Base-by-base conservation (phyloP, 2,329 filamentous ascomycete species). In the Xylariaceae sp. region DNA sequence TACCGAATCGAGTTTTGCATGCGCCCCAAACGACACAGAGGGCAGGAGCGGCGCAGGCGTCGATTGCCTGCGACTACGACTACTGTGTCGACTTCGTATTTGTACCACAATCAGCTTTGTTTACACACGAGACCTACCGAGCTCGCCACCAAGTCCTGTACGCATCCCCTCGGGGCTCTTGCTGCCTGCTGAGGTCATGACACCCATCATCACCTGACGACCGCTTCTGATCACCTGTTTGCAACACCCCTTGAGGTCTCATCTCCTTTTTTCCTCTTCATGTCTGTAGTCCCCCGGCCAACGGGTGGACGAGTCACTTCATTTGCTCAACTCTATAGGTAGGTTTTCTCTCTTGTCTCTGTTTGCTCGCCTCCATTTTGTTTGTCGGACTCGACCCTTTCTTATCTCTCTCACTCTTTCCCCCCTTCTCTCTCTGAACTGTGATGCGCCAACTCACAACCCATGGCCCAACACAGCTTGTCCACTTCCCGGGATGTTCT, bases 161-260 rank as follows among this genome's bases (percentile, higher is more conserved):
- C 47, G 23, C 49, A 51, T n/a, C 10, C 11, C 49, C 35, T 48
- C 59, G 15, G 11, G 10, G 11, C 30, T 39, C 13, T 44, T 4
- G 13, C 35, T 11, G 15, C 35, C 44, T 49, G 53, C 34, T 48
- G 37, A 44, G 50, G 53, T 63, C 47, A 49, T 49, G 15, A 6
- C 18, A 49, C 17, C 17, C 47, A 30, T 49, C 47, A 30, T 49
- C 61, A 59, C 59, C 56, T 56, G 59, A 56, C 37, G 42, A 49
- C 23, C 23, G 37, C 37, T 39, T 55, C n/a, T 45, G 56, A 55
- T 63, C 59, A 61, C 49, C 59, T 61, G 61, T 54, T 60, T 51
- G 53, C 50, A 54, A 51, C 55, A 54, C 44, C 30, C 35, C 56
- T 50, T 35, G 42, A 59, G n/a, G 56, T 51, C 54, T 59, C 54